Evolutionary conservation across 1,284 basidiomycete species (phyloP).

Genomic region (Boletus mariae): DNA sequence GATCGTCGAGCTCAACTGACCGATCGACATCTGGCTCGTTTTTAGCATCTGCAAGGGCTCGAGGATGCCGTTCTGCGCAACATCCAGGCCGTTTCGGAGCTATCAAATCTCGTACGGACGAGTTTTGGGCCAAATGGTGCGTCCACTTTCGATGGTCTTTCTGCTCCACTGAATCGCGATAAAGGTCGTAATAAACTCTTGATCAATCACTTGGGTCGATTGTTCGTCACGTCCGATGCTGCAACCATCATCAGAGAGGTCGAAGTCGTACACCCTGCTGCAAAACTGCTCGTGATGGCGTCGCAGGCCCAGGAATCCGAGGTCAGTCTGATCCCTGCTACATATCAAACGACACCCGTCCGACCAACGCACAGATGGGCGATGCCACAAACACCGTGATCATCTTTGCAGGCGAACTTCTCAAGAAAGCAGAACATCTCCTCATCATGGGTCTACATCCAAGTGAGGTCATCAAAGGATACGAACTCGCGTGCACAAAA

Average conservation of each 20-base stretch:
- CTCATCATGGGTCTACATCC: conserved; percentile 97
- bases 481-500: conserved; percentile 89
- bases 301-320: conserved; percentile 95
- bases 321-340: conserved; percentile 41
- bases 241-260: conserved; percentile 98
- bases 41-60: conserved; percentile 80
- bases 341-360: background rate
- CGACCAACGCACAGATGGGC: conserved; percentile 67
- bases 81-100: conserved; percentile 91
- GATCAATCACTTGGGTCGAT: conserved; percentile 92
- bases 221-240: conserved; percentile 98
- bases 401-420: conserved; percentile 92
- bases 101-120: conserved; percentile 93
- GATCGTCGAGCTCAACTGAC: background rate
- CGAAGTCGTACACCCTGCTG: conserved; percentile 97
- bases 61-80: conserved; percentile 94
- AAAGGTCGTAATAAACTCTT: conserved; percentile 91
- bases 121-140: conserved; percentile 94
- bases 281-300: conserved; percentile 96
- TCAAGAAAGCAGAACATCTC: conserved; percentile 92
- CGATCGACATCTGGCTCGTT: conserved; percentile 1
- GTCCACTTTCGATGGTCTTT: conserved; percentile 24
- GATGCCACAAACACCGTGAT: conserved; percentile 95
- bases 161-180: conserved; percentile 6
- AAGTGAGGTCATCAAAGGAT: conserved; percentile 91